phyloP scores from a whole-genome alignment of 1,139 yeast species.

The Komagataea norvegica region DNA sequence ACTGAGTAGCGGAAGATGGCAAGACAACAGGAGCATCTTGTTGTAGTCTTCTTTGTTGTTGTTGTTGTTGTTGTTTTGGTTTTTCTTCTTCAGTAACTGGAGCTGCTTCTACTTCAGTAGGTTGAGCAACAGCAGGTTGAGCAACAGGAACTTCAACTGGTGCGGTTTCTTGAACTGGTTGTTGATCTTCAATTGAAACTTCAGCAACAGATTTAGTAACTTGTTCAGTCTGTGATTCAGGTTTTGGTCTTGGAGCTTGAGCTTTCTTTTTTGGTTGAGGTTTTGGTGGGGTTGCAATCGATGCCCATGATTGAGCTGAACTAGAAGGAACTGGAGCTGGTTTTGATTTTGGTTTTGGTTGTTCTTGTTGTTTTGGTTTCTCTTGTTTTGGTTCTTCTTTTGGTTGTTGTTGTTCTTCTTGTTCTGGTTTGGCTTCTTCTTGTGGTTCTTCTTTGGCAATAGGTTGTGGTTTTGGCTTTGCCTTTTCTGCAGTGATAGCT shows the following conservation, averaged over 20 bases:
- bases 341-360: slow-evolving; percentile 13
- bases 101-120: slow-evolving; percentile 18
- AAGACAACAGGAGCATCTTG: slow-evolving; percentile 59
- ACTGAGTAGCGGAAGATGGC: slow-evolving; percentile 48
- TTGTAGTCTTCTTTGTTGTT: slow-evolving; percentile 32
- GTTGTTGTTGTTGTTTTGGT: slow-evolving; percentile 14
- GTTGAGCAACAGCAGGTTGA: slow-evolving; percentile 2
- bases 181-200: slow-evolving; percentile 17
- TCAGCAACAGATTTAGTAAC: slow-evolving; percentile 16
- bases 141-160: slow-evolving; percentile 17
- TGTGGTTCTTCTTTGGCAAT: not conserved
- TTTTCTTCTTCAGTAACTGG: slow-evolving; percentile 13
- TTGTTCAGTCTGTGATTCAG: slow-evolving; percentile 14
- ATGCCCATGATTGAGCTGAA: slow-evolving; percentile 48
- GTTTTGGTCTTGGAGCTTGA: no score
- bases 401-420: slow-evolving; percentile 7
- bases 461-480: slow-evolving; percentile 18
- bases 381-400: slow-evolving; percentile 9
- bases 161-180: slow-evolving; percentile 5
- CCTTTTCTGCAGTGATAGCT: slow-evolving; percentile 30
- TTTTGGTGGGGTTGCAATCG: slow-evolving; percentile 57
- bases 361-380: slow-evolving; percentile 13
- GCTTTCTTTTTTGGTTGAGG: slow-evolving; percentile 20
- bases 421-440: slow-evolving; percentile 13
- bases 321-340: slow-evolving; percentile 28